Evolutionary conservation across 2,329 filamentous ascomycete species (phyloP).

Genomic region (Pseudogymnoascus destructans): DNA sequence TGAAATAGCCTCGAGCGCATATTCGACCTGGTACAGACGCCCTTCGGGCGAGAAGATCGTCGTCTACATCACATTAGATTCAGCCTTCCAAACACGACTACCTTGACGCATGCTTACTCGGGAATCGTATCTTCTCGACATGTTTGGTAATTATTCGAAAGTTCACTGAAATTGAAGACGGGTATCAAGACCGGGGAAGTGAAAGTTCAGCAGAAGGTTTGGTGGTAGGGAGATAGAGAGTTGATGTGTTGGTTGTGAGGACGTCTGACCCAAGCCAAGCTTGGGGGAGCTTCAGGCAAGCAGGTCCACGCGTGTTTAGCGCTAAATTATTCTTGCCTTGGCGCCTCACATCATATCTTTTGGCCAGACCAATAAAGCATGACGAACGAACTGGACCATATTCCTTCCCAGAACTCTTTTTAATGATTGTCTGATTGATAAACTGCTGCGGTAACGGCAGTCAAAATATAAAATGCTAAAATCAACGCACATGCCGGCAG

Average conservation of each 20-base stretch:
- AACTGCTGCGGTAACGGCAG: background rate
- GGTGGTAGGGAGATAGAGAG: background rate
- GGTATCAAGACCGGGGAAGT: conserved; percentile 11
- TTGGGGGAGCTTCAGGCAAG: conserved; percentile 14
- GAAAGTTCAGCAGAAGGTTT: background rate
- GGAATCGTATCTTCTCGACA: conserved; percentile 97
- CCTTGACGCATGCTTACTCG: conserved; percentile 48
- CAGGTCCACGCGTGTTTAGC: conserved; percentile 13
- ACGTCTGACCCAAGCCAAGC: conserved; percentile 3
- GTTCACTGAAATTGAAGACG: conserved; percentile 6
- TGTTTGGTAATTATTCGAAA: conserved; percentile 31
- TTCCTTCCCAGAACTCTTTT: background rate
- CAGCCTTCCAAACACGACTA: conserved; percentile 5
- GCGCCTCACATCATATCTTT: conserved; percentile 4
- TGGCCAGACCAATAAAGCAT: background rate
- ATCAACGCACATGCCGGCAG: conserved; percentile 57
- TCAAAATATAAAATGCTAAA: conserved; percentile 45
- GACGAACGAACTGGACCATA: background rate
- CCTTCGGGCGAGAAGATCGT: conserved; percentile 99
- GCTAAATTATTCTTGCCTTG: conserved; percentile 11
- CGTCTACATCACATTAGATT: conserved; percentile 46
- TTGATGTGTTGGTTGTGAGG: conserved; percentile 9
- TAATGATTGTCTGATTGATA: background rate
- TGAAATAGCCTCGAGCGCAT: conserved; percentile 96
- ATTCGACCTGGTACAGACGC: conserved; percentile 97